Conservation (phyloP, 345 rosid genomes). For the Brassica rapa region DNA sequence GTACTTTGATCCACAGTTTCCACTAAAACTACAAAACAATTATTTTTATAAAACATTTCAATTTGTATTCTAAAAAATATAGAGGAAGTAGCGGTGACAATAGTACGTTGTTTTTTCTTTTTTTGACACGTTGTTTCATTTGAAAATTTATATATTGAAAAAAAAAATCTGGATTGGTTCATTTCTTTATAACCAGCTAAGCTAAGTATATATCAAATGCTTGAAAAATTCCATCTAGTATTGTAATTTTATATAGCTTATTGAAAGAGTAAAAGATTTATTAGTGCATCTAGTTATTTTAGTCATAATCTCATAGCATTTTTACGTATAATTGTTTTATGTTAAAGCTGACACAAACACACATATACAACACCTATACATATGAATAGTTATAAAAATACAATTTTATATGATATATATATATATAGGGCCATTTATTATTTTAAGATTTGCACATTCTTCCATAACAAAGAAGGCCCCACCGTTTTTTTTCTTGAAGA, state of each 20-base stretch:
- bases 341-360: conserved; percentile 1
- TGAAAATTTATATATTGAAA: too few relatives aligned
- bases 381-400: not conserved
- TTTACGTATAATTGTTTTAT: not conserved
- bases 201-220: too few relatives aligned
- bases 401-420: not conserved
- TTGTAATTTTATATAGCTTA: too few relatives aligned
- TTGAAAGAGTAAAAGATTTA: too few relatives aligned
- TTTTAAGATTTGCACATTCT: conserved; percentile 36
- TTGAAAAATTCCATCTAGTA: too few relatives aligned
- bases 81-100: too few relatives aligned
- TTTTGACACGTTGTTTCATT: too few relatives aligned
- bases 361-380: not conserved
- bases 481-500: conserved; percentile 18
- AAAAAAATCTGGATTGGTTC: too few relatives aligned
- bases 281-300: too few relatives aligned
- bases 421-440: not conserved
- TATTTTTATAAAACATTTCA: not conserved
- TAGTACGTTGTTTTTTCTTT: too few relatives aligned
- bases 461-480: conserved; percentile 37
- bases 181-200: too few relatives aligned
- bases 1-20: not conserved
- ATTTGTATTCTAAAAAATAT: not conserved
- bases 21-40: not conserved
- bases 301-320: too few relatives aligned